A percentile compares a stretch with the other conserved stretches of the same genome.
These are phyloP conservation scores for Chlorella sp. DNA, from an alignment of 139 green algal genomes.

Conservation along the genomic window DNA sequence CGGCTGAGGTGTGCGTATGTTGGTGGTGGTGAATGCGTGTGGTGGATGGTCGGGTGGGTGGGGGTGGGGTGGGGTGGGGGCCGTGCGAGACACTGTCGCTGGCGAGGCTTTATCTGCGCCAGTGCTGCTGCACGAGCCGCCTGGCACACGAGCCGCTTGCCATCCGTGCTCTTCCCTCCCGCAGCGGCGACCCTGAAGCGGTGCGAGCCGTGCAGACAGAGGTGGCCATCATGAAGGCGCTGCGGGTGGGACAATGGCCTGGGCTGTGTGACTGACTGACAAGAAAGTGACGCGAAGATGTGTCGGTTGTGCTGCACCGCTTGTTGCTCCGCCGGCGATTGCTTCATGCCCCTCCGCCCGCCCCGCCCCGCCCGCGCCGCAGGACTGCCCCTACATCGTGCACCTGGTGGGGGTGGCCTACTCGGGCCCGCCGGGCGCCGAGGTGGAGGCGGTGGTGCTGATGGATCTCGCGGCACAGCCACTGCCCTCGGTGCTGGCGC, in stretches of 20 bases:
- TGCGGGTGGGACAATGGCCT: conserved; percentile 1
- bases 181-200: conserved; percentile 53
- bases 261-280: conserved; percentile 2
- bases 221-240: conserved; percentile 40
- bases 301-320: background rate
- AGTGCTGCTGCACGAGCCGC: background rate
- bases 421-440: conserved; percentile 38
- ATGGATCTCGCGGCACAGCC: conserved; percentile 78
- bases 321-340: background rate
- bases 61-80: background rate
- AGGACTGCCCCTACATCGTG: conserved; percentile 58
- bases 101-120: background rate
- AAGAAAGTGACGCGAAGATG: conserved; percentile 44
- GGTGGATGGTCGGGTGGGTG: background rate
- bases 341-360: conserved; percentile 52
- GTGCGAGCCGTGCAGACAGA: conserved; percentile 49
- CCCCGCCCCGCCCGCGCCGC: conserved; percentile 52
- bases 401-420: conserved; percentile 66
- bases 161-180: background rate
- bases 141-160: too few relatives aligned
- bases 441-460: conserved; percentile 78
- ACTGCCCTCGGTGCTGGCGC: conserved; percentile 61
- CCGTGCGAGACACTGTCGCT: background rate
- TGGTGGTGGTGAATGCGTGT: too few relatives aligned
- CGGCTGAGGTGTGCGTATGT: conserved; percentile 31